These are phyloP conservation scores for Musa troglodytarum DNA, from an alignment of 176 grass and related monocot genomes.

Conservation along the genomic window DNA sequence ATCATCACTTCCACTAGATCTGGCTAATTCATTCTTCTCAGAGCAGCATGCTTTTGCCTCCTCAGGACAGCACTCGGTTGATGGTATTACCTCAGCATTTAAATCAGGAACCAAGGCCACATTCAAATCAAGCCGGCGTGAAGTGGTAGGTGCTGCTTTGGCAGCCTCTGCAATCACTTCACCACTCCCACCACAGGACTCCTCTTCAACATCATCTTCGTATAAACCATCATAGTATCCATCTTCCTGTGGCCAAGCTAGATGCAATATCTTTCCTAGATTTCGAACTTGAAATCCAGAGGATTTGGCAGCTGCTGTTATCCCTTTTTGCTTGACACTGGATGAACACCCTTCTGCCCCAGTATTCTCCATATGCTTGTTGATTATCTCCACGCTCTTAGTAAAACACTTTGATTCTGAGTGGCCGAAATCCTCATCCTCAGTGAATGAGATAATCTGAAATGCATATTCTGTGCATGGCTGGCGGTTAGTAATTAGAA, in stretches of 20 bases:
- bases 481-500: conserved; percentile 64
- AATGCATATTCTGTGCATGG: conserved; percentile 94
- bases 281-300: conserved; percentile 71
- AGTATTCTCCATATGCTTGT: conserved; percentile 31
- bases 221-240: conserved; percentile 47
- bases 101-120: conserved; percentile 61
- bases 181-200: conserved; percentile 50
- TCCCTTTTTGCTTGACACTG: conserved; percentile 30
- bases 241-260: conserved; percentile 50
- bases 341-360: conserved; percentile 23
- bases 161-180: conserved; percentile 31
- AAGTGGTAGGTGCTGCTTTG: conserved; percentile 39
- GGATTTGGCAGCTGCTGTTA: conserved; percentile 38
- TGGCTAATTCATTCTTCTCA: conserved; percentile 35
- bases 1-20: conserved; percentile 65
- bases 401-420: conserved; percentile 91
- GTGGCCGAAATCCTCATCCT: conserved; percentile 70
- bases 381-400: conserved; percentile 54
- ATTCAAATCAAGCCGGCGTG: conserved; percentile 65
- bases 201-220: conserved; percentile 48
- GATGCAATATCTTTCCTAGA: conserved; percentile 54
- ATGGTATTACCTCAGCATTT: conserved; percentile 45
- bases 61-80: conserved; percentile 35
- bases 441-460: conserved; percentile 76
- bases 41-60: conserved; percentile 32